Evolutionary conservation across 2,329 filamentous ascomycete genomes (phyloP).

Genomic region (Aspergillus viridinutans): DNA sequence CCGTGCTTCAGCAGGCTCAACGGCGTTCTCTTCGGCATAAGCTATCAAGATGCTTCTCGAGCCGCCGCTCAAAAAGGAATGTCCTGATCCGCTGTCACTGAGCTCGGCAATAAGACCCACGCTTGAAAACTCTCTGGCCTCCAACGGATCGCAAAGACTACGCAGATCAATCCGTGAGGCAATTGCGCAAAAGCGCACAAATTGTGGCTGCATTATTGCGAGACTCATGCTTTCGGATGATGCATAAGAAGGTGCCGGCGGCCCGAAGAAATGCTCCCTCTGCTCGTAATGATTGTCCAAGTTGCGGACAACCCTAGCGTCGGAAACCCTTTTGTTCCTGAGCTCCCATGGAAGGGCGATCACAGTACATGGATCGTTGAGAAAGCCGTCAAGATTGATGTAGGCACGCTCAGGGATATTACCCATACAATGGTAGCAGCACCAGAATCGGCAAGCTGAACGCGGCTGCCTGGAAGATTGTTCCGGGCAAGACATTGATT

Average conservation of each 20-base stretch:
- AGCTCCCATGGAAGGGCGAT: conserved; percentile 28
- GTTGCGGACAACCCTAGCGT: conserved; percentile 20
- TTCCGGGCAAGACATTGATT: not conserved
- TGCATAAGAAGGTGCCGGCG: not conserved
- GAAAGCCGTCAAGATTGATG: conserved; percentile 41
- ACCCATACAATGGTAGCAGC: conserved; percentile 6
- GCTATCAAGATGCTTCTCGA: not conserved
- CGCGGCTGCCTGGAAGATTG: not conserved
- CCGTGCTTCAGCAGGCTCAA: not conserved
- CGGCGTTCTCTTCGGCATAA: not conserved
- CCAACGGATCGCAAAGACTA: not conserved
- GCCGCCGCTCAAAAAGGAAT: not conserved
- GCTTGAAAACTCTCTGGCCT: not conserved
- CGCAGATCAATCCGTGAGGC: not conserved
- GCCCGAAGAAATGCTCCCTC: not conserved
- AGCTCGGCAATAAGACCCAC: not conserved
- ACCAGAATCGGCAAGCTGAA: conserved; percentile 16
- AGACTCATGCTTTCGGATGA: not conserved
- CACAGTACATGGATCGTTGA: conserved; percentile 25
- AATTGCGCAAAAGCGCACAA: not conserved
- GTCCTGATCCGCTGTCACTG: not conserved
- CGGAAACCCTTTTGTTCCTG: conserved; percentile 24
- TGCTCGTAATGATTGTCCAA: conserved; percentile 3
- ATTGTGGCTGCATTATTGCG: not conserved
- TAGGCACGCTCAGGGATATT: conserved; percentile 39